These are phyloP conservation scores for Pseudocercospora pini-densiflorae DNA, from an alignment of 2,329 filamentous ascomycete genomes.

Conservation along the genomic window DNA sequence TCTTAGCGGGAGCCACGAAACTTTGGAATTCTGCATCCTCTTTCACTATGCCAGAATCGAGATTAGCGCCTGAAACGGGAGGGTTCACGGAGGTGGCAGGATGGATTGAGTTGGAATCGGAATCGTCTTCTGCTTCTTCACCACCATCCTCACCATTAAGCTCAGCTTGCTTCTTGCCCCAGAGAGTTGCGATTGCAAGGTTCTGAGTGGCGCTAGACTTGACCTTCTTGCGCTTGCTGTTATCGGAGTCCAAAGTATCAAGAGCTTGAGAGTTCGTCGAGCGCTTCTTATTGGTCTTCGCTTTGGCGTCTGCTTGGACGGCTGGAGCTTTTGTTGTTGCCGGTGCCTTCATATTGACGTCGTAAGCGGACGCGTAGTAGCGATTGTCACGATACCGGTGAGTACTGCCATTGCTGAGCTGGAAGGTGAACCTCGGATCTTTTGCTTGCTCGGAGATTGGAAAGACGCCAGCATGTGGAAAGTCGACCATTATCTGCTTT, in stretches of 20 bases:
- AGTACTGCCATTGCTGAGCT: conserved; percentile 20
- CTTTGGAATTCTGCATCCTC: conserved; percentile 2
- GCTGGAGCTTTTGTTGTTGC: conserved; percentile 6
- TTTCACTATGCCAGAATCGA: conserved; percentile 8
- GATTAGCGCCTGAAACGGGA: conserved; percentile 21
- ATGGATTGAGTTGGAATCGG: conserved; percentile 13
- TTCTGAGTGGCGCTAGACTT: conserved; percentile 47
- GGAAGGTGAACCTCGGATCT: conserved; percentile 34
- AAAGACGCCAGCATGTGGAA: conserved; percentile 85
- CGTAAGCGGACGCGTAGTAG: conserved; percentile 29
- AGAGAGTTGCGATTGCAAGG: conserved; percentile 30
- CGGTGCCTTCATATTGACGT: conserved; percentile 31
- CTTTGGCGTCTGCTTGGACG: background rate
- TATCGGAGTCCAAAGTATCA: conserved; percentile 17
- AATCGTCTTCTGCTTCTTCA: conserved; percentile 16
- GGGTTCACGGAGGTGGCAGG: background rate
- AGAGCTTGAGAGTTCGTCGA: conserved; percentile 12
- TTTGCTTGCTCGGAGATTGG: conserved; percentile 69
- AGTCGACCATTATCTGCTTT: conserved; percentile 70
- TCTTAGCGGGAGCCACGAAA: conserved; percentile 18
- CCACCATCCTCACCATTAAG: conserved; percentile 28
- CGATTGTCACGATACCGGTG: conserved; percentile 30
- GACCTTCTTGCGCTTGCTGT: conserved; percentile 60
- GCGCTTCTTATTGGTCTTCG: conserved; percentile 25
- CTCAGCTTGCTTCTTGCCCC: conserved; percentile 35